phyloP scores from a whole-genome alignment of 2,329 filamentous ascomycete species.

The Chaetomiaceae sp. region DNA sequence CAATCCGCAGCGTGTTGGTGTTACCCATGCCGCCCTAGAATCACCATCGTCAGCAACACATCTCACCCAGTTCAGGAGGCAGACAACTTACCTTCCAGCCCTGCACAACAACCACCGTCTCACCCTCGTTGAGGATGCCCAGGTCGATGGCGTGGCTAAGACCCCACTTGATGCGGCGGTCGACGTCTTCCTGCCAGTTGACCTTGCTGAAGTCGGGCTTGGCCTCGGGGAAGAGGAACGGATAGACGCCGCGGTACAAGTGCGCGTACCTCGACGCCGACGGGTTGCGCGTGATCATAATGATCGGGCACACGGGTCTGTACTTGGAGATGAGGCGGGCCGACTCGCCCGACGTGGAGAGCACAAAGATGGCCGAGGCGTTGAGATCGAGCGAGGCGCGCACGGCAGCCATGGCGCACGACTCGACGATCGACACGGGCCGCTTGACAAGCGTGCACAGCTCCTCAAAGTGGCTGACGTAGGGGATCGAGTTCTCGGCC shows the following conservation, averaged over 20 bases:
- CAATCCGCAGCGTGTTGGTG: slow-evolving; percentile 73
- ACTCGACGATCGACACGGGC: slow-evolving; percentile 85
- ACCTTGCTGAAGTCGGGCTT: slow-evolving; percentile 92
- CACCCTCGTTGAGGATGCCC: slow-evolving; percentile 65
- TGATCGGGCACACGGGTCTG: slow-evolving; percentile 96
- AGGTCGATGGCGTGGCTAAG: slow-evolving; percentile 83
- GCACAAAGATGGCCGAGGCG: slow-evolving; percentile 89
- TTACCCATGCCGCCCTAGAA: slow-evolving; percentile 73
- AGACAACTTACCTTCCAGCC: slow-evolving; percentile 63
- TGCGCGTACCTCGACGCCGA: slow-evolving; percentile 85
- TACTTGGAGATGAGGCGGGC: slow-evolving; percentile 97
- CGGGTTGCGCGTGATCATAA: slow-evolving; percentile 93
- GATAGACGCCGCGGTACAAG: slow-evolving; percentile 96
- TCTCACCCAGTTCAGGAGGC: not conserved
- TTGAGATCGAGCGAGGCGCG: slow-evolving; percentile 94
- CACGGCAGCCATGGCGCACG: slow-evolving; percentile 94
- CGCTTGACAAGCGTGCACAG: slow-evolving; percentile 77
- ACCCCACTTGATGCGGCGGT: slow-evolving; percentile 96
- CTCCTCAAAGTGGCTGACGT: slow-evolving; percentile 95
- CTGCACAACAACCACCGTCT: slow-evolving; percentile 78
- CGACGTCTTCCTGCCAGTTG: slow-evolving; percentile 99
- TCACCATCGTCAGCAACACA: not conserved
- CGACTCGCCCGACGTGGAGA: slow-evolving; percentile 93
- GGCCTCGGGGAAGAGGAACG: slow-evolving; percentile 86
- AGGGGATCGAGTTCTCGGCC: slow-evolving; percentile 95